A percentile compares a stretch with the other conserved stretches of the same genome.
phyloP scores from a whole-genome alignment of 306 rosid species.

The Begonia peltatifolia region DNA sequence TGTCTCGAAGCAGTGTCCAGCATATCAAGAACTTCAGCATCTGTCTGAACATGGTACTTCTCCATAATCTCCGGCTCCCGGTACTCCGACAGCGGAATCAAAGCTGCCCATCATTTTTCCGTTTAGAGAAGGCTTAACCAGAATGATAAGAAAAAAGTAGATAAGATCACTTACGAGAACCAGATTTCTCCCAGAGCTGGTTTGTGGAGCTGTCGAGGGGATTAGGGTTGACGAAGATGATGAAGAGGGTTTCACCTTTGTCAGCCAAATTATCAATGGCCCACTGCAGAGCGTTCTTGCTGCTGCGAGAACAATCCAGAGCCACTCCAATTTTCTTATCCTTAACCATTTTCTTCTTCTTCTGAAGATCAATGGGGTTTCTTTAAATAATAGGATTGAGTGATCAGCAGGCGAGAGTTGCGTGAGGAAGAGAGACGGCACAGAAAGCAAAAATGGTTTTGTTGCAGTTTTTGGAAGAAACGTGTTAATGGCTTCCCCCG shows the following conservation, averaged over 20 bases:
- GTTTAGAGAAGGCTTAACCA: background rate
- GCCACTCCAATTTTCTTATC: slow-evolving; percentile 70
- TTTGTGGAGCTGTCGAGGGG: slow-evolving; percentile 21
- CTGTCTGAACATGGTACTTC: slow-evolving; percentile 28
- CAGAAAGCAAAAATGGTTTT: too few relatives aligned
- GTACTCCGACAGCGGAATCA: slow-evolving; percentile 53
- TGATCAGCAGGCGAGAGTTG: too few relatives aligned
- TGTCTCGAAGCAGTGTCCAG: slow-evolving; percentile 49
- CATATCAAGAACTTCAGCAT: slow-evolving; percentile 50
- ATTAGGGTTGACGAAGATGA: slow-evolving; percentile 36
- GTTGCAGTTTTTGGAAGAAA: too few relatives aligned
- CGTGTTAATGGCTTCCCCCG: too few relatives aligned
- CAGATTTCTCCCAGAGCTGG: slow-evolving; percentile 32
- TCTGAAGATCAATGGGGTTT: too few relatives aligned
- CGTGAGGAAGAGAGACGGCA: too few relatives aligned
- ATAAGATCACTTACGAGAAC: slow-evolving; percentile 38
- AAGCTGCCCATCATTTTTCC: slow-evolving; percentile 26
- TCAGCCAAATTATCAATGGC: slow-evolving; percentile 55
- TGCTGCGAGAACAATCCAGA: slow-evolving; percentile 56
- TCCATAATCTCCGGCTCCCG: slow-evolving; percentile 32
- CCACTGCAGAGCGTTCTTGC: slow-evolving; percentile 74
- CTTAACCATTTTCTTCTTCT: slow-evolving; percentile 30
- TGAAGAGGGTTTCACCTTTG: slow-evolving; percentile 51
- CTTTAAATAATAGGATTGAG: too few relatives aligned
- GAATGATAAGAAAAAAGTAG: background rate